These are phyloP conservation scores for Diaporthe helianthi DNA, from an alignment of 2,329 filamentous ascomycete genomes.

Conservation along the genomic window DNA sequence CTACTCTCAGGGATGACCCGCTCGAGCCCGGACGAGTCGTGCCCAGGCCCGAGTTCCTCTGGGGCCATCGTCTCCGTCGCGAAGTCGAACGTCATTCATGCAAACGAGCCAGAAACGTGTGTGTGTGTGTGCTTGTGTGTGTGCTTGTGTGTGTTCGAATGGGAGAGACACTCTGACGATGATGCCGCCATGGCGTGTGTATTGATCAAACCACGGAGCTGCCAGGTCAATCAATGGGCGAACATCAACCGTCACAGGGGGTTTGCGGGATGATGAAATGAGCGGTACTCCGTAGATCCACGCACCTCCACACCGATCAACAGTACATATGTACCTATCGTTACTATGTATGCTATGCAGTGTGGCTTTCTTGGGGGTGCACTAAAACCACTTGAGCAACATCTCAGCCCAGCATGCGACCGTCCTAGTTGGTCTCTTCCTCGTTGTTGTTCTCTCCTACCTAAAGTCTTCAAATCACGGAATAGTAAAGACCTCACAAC, in stretches of 20 bases:
- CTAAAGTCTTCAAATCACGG: neutral
- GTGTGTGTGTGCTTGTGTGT: no score
- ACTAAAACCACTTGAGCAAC: neutral
- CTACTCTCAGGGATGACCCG: slow-evolving; percentile 37
- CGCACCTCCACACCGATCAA: slow-evolving; percentile 11
- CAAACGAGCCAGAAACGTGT: neutral
- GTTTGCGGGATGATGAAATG: neutral
- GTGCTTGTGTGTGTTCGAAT: neutral
- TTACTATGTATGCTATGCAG: no score
- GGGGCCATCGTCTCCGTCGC: neutral
- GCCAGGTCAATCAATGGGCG: neutral
- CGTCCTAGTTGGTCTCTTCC: neutral
- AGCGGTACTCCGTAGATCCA: neutral
- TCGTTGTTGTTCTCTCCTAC: neutral
- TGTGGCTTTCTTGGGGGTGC: slow-evolving; percentile 3
- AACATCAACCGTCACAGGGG: neutral
- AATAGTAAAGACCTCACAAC: neutral
- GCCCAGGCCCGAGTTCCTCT: neutral
- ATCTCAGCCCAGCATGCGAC: slow-evolving; percentile 11
- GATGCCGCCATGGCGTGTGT: slow-evolving; percentile 2
- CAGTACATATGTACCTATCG: no score
- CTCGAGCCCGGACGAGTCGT: slow-evolving; percentile 21
- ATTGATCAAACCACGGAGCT: neutral
- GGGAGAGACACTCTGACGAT: neutral
- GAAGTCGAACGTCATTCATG: no score